Evolutionary conservation across 352 stramenopile species (phyloP).

Genomic region (Heterotrichella gracilis): DNA sequence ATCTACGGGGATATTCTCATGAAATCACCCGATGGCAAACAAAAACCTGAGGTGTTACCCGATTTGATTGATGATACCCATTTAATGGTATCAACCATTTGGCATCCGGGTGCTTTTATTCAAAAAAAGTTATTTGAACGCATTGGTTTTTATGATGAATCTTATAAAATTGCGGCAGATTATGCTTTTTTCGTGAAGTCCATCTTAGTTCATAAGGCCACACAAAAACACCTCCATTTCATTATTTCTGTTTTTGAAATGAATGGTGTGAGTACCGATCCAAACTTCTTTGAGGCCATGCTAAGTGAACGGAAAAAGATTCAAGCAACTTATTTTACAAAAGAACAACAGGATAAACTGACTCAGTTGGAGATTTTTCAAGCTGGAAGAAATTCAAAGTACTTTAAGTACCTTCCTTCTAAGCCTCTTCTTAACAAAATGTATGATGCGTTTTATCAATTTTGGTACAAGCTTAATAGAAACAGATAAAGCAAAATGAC

Average conservation of each 20-base stretch:
- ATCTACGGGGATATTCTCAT: background rate
- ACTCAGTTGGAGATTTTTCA: background rate
- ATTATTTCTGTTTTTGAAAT: background rate
- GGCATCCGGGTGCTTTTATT: background rate
- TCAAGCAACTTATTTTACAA: background rate
- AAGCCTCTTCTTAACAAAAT: background rate
- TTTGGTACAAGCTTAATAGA: background rate
- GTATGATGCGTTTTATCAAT: background rate
- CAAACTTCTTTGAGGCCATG: background rate
- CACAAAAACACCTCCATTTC: background rate
- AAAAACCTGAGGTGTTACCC: background rate
- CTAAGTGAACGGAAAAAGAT: background rate
- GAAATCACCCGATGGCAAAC: background rate
- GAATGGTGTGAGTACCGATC: background rate
- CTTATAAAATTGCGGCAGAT: background rate
- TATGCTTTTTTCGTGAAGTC: background rate
- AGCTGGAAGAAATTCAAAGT: background rate
- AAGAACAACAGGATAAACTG: background rate
- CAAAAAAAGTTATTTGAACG: constrained; percentile 1
- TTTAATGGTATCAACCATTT: background rate
- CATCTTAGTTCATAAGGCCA: background rate
- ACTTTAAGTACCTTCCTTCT: background rate
- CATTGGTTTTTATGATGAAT: background rate
- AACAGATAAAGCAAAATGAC: background rate
- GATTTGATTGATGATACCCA: background rate